phyloP scores from a whole-genome alignment of 352 stramenopile species.

The Globisporangium polare region DNA sequence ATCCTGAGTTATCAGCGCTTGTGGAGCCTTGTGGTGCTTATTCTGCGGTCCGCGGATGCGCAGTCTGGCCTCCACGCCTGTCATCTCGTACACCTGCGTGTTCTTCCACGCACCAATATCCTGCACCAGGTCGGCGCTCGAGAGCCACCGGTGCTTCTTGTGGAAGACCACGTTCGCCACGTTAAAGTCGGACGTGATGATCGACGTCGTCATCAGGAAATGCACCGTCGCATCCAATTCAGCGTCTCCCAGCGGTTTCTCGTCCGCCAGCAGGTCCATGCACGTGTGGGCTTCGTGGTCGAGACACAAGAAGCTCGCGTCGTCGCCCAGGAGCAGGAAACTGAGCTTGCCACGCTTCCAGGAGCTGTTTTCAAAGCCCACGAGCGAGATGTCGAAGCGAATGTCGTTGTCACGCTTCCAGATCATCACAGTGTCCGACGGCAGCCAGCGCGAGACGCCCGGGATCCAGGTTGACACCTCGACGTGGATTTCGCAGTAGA shows the following conservation, averaged over 20 bases:
- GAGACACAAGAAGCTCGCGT: slow-evolving; percentile 45
- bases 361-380: slow-evolving; percentile 55
- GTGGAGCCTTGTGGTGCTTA: slow-evolving; percentile 26
- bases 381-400: slow-evolving; percentile 60
- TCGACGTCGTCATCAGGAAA: slow-evolving; percentile 55
- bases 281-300: slow-evolving; percentile 46
- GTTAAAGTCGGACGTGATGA: slow-evolving; percentile 51
- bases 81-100: slow-evolving; percentile 48
- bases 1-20: slow-evolving; percentile 2
- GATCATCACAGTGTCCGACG: slow-evolving; percentile 71
- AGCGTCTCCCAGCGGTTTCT: slow-evolving; percentile 20
- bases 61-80: slow-evolving; percentile 34
- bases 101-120: slow-evolving; percentile 53
- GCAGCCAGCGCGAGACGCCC: slow-evolving; percentile 60
- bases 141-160: slow-evolving; percentile 52
- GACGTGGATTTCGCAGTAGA: slow-evolving; percentile 63
- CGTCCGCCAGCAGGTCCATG: slow-evolving; percentile 37
- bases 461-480: slow-evolving; percentile 74
- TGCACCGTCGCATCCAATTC: slow-evolving; percentile 59
- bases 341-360: slow-evolving; percentile 67
- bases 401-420: slow-evolving; percentile 63
- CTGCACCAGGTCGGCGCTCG: slow-evolving; percentile 29
- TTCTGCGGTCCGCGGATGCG: slow-evolving; percentile 47
- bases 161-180: slow-evolving; percentile 32
- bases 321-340: slow-evolving; percentile 47